Base-by-base conservation (phyloP, 345 rosid genomes). In the Populus tremula region DNA sequence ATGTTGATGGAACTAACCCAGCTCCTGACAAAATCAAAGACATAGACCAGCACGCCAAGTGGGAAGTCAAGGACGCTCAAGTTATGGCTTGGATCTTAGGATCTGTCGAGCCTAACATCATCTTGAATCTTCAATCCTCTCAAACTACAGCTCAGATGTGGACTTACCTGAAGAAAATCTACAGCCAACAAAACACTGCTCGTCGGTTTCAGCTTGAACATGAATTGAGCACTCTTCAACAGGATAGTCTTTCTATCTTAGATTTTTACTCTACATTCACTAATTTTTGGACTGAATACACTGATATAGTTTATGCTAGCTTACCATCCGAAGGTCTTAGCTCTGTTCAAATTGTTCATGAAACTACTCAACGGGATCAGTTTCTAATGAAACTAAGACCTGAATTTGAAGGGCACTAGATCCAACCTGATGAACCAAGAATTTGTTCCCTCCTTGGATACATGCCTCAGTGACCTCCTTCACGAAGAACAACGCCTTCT, bases 261-360 rank as follows among this genome's bases (percentile, higher is more conserved):
- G 54, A 69, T 20, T 69, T 69, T 69, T 69, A 69, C 4, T 69
- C 54, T 45, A 69, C 35, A 10, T 69, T 39, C 29, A 45, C 20
- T 49, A 69, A 38, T 69, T 29, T 69, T 69, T 65, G 69, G 41
- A 17, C 41, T 65, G 23, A 65, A 65, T 65, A 65, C 29, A 65
- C n/a, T 29, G n/a, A 29, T 65, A 16, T 8, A 12, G 5, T 65
- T 13, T 65, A 65, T 31, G 1, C 5, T 13, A 4, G 2, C 4
- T 23, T 63, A 63, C 20, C 67, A 5, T 7, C 6, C 0, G 23
- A 65, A 65, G 41, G 47, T 5, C 27, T 67, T 2, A 67, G 13
- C 36, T 21, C 3, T 20, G 16, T 35, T 67, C 1, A 36, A 67
- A 18, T 0, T 36, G 29, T 67, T 2, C 70, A 67, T 67, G 70